phyloP scores from a whole-genome alignment of 2,329 filamentous ascomycete species.

The Cercospora sp. region DNA sequence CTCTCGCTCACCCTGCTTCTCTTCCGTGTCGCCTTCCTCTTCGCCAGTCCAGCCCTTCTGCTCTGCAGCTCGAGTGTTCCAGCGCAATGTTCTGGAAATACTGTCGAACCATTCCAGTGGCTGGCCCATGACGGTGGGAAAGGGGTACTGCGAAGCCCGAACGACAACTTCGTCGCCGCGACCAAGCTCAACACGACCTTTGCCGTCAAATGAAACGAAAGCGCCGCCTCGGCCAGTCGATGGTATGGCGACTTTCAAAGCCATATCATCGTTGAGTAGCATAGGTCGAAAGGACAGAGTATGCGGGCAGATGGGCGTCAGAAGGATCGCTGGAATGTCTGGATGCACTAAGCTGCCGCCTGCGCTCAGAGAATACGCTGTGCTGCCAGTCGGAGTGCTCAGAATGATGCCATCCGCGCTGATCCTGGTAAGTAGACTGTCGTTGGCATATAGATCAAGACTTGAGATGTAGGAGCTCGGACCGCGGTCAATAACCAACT shows the following conservation, averaged over 20 bases:
- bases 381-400: conserved; percentile 85
- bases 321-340: conserved; percentile 91
- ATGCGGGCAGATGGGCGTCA: conserved; percentile 97
- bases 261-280: conserved; percentile 93
- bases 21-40: conserved; percentile 38
- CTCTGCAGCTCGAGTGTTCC: conserved; percentile 89
- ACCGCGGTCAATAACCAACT: conserved; percentile 95
- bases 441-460: conserved; percentile 92
- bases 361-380: conserved; percentile 93
- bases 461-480: conserved; percentile 97
- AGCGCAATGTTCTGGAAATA: conserved; percentile 84
- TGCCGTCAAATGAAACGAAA: conserved; percentile 97
- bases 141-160: conserved; percentile 92
- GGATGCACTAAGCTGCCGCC: conserved; percentile 95
- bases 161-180: conserved; percentile 96
- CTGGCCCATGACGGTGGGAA: conserved; percentile 90
- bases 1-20: conserved; percentile 25
- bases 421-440: conserved; percentile 90
- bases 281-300: conserved; percentile 96
- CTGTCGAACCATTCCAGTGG: conserved; percentile 96
- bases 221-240: conserved; percentile 83
- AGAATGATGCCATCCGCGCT: conserved; percentile 98
- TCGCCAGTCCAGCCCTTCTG: conserved; percentile 76
- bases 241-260: conserved; percentile 85
- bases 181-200: conserved; percentile 87